Percentiles rank a stretch among this genome's conserved stretches.
Conservation (phyloP, 306 rosid genomes). For the Cucurbita argyrosperma region DNA sequence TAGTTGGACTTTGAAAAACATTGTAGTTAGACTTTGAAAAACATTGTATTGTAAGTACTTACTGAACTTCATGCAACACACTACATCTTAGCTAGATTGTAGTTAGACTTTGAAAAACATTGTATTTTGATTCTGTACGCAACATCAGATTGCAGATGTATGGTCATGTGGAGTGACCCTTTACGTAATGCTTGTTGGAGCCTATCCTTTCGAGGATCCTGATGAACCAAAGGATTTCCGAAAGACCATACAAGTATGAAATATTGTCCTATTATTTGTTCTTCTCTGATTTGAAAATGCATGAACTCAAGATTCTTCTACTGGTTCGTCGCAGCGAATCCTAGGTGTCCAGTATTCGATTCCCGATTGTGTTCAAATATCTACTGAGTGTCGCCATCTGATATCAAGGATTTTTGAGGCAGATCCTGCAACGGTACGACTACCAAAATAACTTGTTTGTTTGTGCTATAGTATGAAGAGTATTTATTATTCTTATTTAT, state of each 20-base stretch:
- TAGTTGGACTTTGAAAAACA: background rate
- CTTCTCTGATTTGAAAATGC: constrained; percentile 13
- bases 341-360: constrained; percentile 70
- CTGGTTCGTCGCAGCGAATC: constrained; percentile 47
- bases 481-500: background rate
- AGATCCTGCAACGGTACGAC: constrained; percentile 61
- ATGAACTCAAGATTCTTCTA: constrained; percentile 16
- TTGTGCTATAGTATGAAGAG: background rate
- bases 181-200: constrained; percentile 80
- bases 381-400: constrained; percentile 54
- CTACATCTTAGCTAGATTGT: background rate
- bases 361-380: constrained; percentile 60
- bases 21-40: constrained; percentile 1
- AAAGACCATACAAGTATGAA: constrained; percentile 73
- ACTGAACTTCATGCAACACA: background rate
- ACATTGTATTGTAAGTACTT: background rate
- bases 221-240: constrained; percentile 72
- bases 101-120: background rate
- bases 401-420: constrained; percentile 71
- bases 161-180: constrained; percentile 98
- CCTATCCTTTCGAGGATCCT: constrained; percentile 93
- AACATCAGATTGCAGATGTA: constrained; percentile 73
- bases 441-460: background rate
- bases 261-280: constrained; percentile 1
- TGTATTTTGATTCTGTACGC: constrained; percentile 7